phyloP scores from a whole-genome alignment of 352 stramenopile species.

The Plasmopara halstedii region DNA sequence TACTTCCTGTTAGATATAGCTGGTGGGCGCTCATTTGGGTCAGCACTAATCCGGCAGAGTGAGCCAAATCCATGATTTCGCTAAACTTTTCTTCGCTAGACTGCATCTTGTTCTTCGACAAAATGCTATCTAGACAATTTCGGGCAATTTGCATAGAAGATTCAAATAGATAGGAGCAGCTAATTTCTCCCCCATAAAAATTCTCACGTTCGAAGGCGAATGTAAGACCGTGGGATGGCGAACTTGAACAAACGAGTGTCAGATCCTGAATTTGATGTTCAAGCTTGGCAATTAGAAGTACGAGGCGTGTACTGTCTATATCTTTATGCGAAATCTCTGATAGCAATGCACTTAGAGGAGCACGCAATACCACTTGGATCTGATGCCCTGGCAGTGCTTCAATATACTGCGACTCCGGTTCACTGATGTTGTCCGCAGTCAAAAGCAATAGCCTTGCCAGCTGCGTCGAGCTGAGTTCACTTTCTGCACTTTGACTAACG shows the following conservation, averaged over 20 bases:
- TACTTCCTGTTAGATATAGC: conserved; percentile 26
- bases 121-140: conserved; percentile 8
- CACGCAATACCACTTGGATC: conserved; percentile 2
- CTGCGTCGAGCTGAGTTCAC: conserved; percentile 20
- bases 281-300: conserved; percentile 31
- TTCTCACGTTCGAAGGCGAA: conserved; percentile 12
- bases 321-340: background rate
- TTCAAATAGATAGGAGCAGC: conserved; percentile 18
- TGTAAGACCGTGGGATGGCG: conserved; percentile 3
- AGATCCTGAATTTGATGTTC: conserved; percentile 34
- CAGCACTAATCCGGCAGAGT: conserved; percentile 25
- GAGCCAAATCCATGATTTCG: conserved; percentile 16
- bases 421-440: conserved; percentile 7
- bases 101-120: background rate
- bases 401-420: background rate
- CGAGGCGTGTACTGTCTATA: conserved; percentile 19
- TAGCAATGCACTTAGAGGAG: conserved; percentile 5
- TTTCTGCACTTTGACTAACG: conserved; percentile 1
- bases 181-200: conserved; percentile 15
- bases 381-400: background rate
- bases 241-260: background rate
- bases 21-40: conserved; percentile 32
- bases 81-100: conserved; percentile 17
- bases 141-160: conserved; percentile 9
- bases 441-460: conserved; percentile 44